phyloP scores from a whole-genome alignment of 768 basidiomycete species.

The Boletus rex-veris region DNA sequence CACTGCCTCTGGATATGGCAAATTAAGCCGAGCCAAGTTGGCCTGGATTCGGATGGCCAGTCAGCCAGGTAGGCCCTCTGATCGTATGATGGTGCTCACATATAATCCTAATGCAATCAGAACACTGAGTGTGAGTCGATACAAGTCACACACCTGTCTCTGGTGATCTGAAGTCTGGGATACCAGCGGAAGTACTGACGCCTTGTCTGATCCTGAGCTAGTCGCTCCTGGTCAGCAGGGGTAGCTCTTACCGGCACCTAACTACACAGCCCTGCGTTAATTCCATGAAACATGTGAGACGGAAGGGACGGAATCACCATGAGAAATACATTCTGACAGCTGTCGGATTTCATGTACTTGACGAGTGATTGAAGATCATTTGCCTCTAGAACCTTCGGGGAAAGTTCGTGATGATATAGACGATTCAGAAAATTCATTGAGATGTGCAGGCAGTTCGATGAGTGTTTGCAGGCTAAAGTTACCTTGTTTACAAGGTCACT shows the following conservation, averaged over 20 bases:
- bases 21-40: conserved; percentile 69
- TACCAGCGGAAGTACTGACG: conserved; percentile 76
- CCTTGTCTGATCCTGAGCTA: conserved; percentile 37
- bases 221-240: background rate
- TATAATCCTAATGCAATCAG: conserved; percentile 21
- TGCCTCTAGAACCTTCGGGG: conserved; percentile 27
- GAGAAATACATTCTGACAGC: conserved; percentile 65
- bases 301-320: conserved; percentile 48
- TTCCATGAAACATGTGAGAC: background rate
- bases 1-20: conserved; percentile 94
- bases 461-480: too few relatives aligned
- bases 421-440: conserved; percentile 12
- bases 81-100: conserved; percentile 15
- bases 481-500: too few relatives aligned
- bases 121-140: background rate
- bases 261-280: conserved; percentile 33
- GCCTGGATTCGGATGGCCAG: conserved; percentile 41
- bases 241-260: conserved; percentile 58
- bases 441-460: background rate
- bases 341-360: conserved; percentile 63
- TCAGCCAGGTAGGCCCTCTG: background rate
- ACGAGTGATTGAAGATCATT: conserved; percentile 48
- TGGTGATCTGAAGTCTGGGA: conserved; percentile 87
- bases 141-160: conserved; percentile 59
- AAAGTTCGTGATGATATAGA: background rate